Base-by-base conservation (phyloP, 768 basidiomycete genomes). In the Rhizopogon vinicolor region DNA sequence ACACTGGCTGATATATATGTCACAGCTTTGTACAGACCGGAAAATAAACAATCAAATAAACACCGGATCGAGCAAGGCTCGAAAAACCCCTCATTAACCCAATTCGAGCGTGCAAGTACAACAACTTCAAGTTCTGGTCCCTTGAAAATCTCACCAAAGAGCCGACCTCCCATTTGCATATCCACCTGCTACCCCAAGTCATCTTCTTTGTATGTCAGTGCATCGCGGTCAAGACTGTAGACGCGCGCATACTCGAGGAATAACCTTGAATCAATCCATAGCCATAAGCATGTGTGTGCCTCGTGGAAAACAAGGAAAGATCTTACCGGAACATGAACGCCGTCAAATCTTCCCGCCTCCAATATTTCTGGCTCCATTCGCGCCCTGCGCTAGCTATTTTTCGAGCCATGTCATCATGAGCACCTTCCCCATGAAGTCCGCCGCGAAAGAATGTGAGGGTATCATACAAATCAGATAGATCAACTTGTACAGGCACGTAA, bases 391-490 rank as follows among this genome's bases (percentile, higher is more conserved):
- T 53, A 0, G 84, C 88, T 39, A 89, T 87, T 52, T 74, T 77
- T 43, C 65, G 64, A 1, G 79, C 87, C 43, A 87, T 62, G 1
- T 73, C 77, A 51, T 90, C 86, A 58, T 89, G 86, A 0, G 74
- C 82, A 9, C 78, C 78, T 39, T 78, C 75, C 16, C 84, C 82
- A 52, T 79, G 73, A 7, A 74, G 75, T 60, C 80, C 78, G 0
- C 88, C 86, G 0, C 83, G 80, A 72, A 91, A 91, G 73, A 93
- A 93, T 1, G 83, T 69, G 44, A 89, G 74, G 3, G 83, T 73
- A 59, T 91, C 90, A 65, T 87, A 80, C 3, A 91, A 67, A 66
- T 91, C 87, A 0, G 79, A 76, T 10, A 86, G 77, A 58, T 87
- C 84, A 0, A 86, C 56, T 58, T 84, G 80, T 3, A 89, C 73